Evolutionary conservation across 2,329 filamentous ascomycete genomes (phyloP), one percentile per base, ranked within the genome.

Genomic region (Tetracladium maxilliforme): DNA sequence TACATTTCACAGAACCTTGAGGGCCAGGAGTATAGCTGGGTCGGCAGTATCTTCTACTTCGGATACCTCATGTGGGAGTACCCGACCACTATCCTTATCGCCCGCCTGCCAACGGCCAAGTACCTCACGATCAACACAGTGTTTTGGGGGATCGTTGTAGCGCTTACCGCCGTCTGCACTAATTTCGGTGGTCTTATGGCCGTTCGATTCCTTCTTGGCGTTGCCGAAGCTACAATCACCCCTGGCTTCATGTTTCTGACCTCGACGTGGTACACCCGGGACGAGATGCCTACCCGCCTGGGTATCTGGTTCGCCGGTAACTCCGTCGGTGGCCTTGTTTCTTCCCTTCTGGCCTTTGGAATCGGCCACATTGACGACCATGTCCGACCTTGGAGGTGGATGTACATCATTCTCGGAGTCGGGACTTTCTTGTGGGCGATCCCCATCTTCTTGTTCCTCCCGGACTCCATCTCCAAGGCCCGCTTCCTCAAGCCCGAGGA

Each of bases 271-370:
- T 82, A 79, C 37, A 80, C 76, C 2, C 71, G 71, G 43, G 56
- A 58, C 27, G 75, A 81, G 42, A 74, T 80, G 48, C 70, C 67
- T 3, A 51, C 57, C 1, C 53, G 75, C 7, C 66, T 64, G 2
- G 64, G 62, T 4, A 64, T 78, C 28, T 81, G 75, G 75, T 79
- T 78, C 48, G 62, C 54, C 24, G 77, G 74, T 51, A 75, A 74
- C 32, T 70, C 70, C 3, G 62, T 62, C 26, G 70, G 64, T 1
- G 69, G 71, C 42, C 70, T 77, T 10, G 54, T 76, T 18, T 56
- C 60, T 3, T 61, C 56, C 15, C 42, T 67, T 3, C 43, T 69
- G 6, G 61, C 64, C 3, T 73, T 64, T 30, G 65, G 57, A 3
- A 47, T 70, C 6, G 68, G 67, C 0, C 65, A 72, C 31, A 51